Evolutionary conservation across 2,329 filamentous ascomycete genomes (phyloP), one percentile per base, ranked within the genome.

Genomic region (Plenodomus tracheiphilus): DNA sequence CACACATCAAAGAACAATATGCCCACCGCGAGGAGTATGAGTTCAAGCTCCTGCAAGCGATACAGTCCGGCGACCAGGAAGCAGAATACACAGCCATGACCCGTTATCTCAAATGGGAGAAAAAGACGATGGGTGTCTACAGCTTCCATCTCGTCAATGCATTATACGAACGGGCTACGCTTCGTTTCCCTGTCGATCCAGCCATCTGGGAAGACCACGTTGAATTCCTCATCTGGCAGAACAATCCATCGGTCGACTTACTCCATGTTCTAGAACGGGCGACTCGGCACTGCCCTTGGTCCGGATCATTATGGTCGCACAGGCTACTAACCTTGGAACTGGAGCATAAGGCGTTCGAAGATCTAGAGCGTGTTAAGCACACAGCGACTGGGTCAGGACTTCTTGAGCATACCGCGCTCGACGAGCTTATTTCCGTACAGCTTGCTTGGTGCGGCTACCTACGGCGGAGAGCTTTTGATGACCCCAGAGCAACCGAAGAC

Each of bases 391-490:
- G 87, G 65, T 91, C 90, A 42, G 87, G 91, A 8, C 80, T 95
- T 36, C 79, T 97, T 4, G 91, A 96, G 68, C 86, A 88, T 54
- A 86, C 91, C 53, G 92, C 91, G 19, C 87, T 97, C 80, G 85
- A 91, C 41, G 89, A 92, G 58, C 85, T 97, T 25, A 82, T 97
- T 50, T 91, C 96, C 62, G 90, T 97, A 65, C 91, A 97, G 65
- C 85, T 90, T 44, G 88, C 92, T 0, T 99, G 94, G 94, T 97
- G 93, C 66, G 91, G 91, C 41, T 97, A 93, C 61, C 80, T 99
- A 17, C 91, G 93, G 58, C 87, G 94, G 19, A 86, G 86, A 41
- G 91, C 93, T 16, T 91, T 96, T 76, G 79, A 85, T 49, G 79
- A 85, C 47, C 80, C 84, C 1, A 84, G 85, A 50, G 85, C 88